Base-by-base conservation (phyloP, 169 alveolate genomes). In the Haemoproteus tartakovskyi region DNA sequence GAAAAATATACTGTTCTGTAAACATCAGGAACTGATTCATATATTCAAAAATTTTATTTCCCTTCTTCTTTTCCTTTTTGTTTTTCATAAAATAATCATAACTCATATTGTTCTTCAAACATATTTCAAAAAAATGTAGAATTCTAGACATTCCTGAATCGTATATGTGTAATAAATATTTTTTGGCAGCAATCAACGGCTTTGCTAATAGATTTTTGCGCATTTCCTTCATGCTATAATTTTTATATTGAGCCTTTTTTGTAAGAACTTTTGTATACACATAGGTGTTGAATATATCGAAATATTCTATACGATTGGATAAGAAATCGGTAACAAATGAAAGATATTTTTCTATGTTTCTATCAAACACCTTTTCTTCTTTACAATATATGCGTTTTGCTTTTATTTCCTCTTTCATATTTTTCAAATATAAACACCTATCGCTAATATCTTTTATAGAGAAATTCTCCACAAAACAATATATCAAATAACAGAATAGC, bases 291-390 rank as follows among this genome's bases (percentile, higher is more conserved):
- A n/a, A n/a, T n/a, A n/a, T n/a, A n/a, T n/a, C n/a, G n/a, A n/a
- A n/a, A n/a, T n/a, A n/a, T n/a, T n/a, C n/a, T n/a, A n/a, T n/a
- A n/a, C n/a, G n/a, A n/a, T n/a, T n/a, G n/a, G n/a, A n/a, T n/a
- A n/a, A n/a, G n/a, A n/a, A n/a, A n/a, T n/a, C 29, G 27, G 84
- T 57, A 54, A 74, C 38, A 56, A 57, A 74, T 18, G 54, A 52
- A 8, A 74, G 63, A 41, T 74, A 74, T 24, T n/a, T 57, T 27
- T 14, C 62, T 41, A 45, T 46, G 4, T 74, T 45, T 3, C 1
- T 16, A 29, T 74, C 40, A 19, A 57, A 57, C 12, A n/a, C 0
- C 2, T 21, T 38, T 16, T 11, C 21, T 1, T 3, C 26, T 33
- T 6, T 4, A 21, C n/a, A n/a, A 0, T 1, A 0, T 2, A 9